Conservation (phyloP, 1,284 basidiomycete species). For the Boletus smithii region DNA sequence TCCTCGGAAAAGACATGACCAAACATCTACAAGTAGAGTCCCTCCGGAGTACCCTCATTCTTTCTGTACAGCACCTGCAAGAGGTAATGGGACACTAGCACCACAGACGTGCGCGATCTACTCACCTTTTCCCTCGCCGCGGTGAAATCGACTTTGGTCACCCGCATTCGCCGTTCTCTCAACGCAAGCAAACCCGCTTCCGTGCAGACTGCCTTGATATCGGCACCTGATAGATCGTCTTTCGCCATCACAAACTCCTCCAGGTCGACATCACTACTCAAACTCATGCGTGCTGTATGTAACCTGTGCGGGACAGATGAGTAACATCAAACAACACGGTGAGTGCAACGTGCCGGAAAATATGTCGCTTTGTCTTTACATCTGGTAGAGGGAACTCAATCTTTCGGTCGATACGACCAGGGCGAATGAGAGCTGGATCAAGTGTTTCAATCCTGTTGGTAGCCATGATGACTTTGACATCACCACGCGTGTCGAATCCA, state of each 20-base stretch:
- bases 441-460: conserved; percentile 93
- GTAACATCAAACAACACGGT: background rate
- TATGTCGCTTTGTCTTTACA: conserved; percentile 95
- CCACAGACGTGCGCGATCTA: conserved; percentile 9
- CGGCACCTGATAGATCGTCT: conserved; percentile 95
- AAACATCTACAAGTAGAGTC: conserved; percentile 62
- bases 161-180: conserved; percentile 93
- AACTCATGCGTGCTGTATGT: conserved; percentile 95
- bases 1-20: conserved; percentile 5
- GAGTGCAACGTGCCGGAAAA: conserved; percentile 72
- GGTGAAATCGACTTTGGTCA: conserved; percentile 90
- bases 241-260: conserved; percentile 97
- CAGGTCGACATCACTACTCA: conserved; percentile 88
- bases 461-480: conserved; percentile 97
- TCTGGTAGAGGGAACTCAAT: conserved; percentile 96
- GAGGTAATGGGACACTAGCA: conserved; percentile 11
- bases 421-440: conserved; percentile 95
- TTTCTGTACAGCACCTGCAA: conserved; percentile 83
- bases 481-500: conserved; percentile 97
- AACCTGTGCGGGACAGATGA: conserved; percentile 47
- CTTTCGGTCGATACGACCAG: conserved; percentile 98
- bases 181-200: conserved; percentile 95
- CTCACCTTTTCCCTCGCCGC: conserved; percentile 84
- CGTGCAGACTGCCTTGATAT: conserved; percentile 97
- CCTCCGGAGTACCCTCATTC: conserved; percentile 90